A percentile compares a stretch with the other conserved stretches of the same genome.
These are phyloP conservation scores for Tubosaeta sp. DNA, from an alignment of 768 basidiomycete genomes.

Conservation along the genomic window DNA sequence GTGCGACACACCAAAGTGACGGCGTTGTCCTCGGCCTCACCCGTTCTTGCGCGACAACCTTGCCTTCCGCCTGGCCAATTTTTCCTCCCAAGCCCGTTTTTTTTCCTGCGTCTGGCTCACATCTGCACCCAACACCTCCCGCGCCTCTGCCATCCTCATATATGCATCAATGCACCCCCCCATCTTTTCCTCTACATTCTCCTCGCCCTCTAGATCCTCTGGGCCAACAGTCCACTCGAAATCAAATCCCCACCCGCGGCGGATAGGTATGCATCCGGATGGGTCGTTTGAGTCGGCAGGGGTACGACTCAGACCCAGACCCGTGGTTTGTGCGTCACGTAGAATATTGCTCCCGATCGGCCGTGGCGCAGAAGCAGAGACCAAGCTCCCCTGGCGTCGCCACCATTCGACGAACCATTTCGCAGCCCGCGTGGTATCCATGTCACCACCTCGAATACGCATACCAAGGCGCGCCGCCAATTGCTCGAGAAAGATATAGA, in stretches of 20 bases:
- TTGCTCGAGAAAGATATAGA: constrained; percentile 60
- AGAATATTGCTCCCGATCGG: constrained; percentile 6
- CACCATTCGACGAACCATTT: constrained; percentile 85
- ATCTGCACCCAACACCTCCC: constrained; percentile 51
- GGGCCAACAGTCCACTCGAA: constrained; percentile 57
- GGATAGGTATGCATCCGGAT: constrained; percentile 9
- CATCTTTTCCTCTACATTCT: constrained; percentile 60
- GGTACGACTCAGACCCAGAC: not conserved
- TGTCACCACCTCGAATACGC: constrained; percentile 69
- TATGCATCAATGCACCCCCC: constrained; percentile 62
- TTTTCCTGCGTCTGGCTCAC: constrained; percentile 70
- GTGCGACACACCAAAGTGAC: constrained; percentile 8
- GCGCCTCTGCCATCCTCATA: constrained; percentile 38
- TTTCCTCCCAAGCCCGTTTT: constrained; percentile 47
- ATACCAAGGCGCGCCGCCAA: constrained; percentile 80
- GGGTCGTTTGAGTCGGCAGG: not conserved
- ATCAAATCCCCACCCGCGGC: constrained; percentile 83
- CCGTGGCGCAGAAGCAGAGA: constrained; percentile 42
- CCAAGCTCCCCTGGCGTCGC: constrained; percentile 67
- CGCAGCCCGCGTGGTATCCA: constrained; percentile 68
- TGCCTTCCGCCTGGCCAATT: constrained; percentile 34
- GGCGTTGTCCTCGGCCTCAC: constrained; percentile 4
- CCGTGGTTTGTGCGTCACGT: not conserved
- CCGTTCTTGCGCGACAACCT: constrained; percentile 22
- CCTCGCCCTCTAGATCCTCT: constrained; percentile 7